These are phyloP conservation scores for Choricystis sp. DNA, from an alignment of 139 green algal genomes.

Conservation along the genomic window DNA sequence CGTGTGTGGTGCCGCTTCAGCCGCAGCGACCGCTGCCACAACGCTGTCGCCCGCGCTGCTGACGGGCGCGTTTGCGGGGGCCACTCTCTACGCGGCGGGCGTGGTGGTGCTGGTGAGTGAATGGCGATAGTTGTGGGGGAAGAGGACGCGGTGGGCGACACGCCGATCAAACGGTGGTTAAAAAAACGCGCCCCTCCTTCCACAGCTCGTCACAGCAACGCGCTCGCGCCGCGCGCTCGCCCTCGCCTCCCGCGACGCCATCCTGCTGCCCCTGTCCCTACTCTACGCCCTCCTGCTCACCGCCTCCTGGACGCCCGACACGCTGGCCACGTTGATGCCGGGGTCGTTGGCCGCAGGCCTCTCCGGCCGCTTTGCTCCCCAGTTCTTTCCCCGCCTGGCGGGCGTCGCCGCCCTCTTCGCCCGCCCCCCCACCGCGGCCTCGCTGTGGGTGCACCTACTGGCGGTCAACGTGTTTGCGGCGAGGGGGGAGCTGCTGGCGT, in stretches of 20 bases:
- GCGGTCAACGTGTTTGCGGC: constrained; percentile 50
- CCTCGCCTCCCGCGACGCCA: neutral
- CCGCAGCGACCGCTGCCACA: too few relatives aligned
- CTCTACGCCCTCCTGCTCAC: constrained; percentile 35
- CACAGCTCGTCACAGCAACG: neutral
- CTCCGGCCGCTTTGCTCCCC: constrained; percentile 38
- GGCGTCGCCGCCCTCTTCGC: constrained; percentile 45
- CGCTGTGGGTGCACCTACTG: constrained; percentile 43
- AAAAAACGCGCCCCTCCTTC: neutral
- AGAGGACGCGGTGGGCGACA: neutral
- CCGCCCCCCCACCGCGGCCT: constrained; percentile 32
- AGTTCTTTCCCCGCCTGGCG: constrained; percentile 49
- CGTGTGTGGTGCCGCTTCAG: too few relatives aligned
- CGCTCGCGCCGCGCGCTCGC: neutral
- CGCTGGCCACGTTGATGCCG: constrained; percentile 42
- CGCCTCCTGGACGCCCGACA: constrained; percentile 47
- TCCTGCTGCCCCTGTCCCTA: constrained; percentile 25
- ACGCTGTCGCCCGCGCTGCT: neutral
- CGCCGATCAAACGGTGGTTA: too few relatives aligned
- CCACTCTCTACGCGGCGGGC: constrained; percentile 5
- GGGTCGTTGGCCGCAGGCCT: constrained; percentile 41
- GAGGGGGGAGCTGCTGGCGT: too few relatives aligned
- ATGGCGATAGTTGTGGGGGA: too few relatives aligned
- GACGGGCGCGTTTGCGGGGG: constrained; percentile 6
- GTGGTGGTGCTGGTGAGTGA: constrained; percentile 7